Percentiles rank a stretch among this genome's conserved stretches.
phyloP scores from a whole-genome alignment of 2,329 filamentous ascomycete genomes.

The Stemphylium beticola region DNA sequence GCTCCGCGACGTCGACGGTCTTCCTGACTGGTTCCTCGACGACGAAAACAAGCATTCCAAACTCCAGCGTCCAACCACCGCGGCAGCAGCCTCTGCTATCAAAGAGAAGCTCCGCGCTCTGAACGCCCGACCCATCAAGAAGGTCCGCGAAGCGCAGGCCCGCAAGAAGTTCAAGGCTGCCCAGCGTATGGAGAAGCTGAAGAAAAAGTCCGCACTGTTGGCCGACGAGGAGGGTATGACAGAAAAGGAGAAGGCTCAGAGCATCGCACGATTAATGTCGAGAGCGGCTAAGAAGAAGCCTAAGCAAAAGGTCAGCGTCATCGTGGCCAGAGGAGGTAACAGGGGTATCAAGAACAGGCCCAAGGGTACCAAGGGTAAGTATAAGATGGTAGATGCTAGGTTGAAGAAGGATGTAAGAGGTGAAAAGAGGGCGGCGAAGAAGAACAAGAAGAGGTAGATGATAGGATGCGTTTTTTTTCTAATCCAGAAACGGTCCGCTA shows the following conservation, averaged over 20 bases:
- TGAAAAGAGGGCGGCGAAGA: constrained; percentile 80
- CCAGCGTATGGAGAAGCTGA: constrained; percentile 88
- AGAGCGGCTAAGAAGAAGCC: constrained; percentile 86
- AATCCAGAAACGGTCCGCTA: no score
- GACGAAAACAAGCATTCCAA: constrained; percentile 87
- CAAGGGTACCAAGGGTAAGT: constrained; percentile 90
- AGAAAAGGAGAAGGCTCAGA: constrained; percentile 92
- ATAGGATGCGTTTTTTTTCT: not conserved
- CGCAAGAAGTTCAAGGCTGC: constrained; percentile 97
- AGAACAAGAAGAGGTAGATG: constrained; percentile 59
- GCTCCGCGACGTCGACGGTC: constrained; percentile 86
- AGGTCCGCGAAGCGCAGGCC: constrained; percentile 94
- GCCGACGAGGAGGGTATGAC: constrained; percentile 90
- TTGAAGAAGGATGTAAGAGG: constrained; percentile 96
- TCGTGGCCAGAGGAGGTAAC: constrained; percentile 86
- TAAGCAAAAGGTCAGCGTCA: constrained; percentile 80
- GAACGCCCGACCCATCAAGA: constrained; percentile 98
- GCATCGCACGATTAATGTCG: constrained; percentile 80
- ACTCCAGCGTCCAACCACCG: constrained; percentile 85
- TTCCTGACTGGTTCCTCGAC: constrained; percentile 98
- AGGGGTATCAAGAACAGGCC: constrained; percentile 85
- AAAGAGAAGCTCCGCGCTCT: constrained; percentile 91
- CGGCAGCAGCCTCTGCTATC: constrained; percentile 87
- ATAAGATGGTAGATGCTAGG: constrained; percentile 94
- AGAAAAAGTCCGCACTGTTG: constrained; percentile 93